Evolutionary conservation across 2,329 filamentous ascomycete genomes (phyloP), one percentile per base, ranked within the genome.

Genomic region (Botrytis fragariae): DNA sequence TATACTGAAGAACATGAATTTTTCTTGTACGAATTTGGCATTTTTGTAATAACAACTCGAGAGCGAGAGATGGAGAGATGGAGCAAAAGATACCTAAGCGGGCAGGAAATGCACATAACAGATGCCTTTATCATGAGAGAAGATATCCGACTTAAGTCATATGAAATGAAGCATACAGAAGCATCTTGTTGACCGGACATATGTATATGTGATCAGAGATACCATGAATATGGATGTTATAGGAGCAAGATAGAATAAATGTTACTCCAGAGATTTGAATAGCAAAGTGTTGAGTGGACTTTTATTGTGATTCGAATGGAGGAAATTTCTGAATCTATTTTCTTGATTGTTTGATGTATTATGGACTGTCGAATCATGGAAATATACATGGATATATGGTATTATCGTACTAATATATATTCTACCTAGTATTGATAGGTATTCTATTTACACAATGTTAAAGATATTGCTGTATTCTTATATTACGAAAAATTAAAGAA

Each of bases 31-130:
- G 65, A 69, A 25, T 32, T 42, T 57, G 48, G 48, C 14, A 57
- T n/a, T 69, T 68, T 69, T 69, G 65, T 69, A 69, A 57, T 69
- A 69, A 69, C n/a, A 69, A 42, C 18, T 18, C 35, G 37, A 44
- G 32, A 8, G 10, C 32, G 35, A 48, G 45, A 48, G 45, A 25
- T 20, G 44, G 44, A 10, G 44, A 51, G 8, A 10, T 44, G 32
- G 37, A 69, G 65, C 65, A 20, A 42, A 57, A 42, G 37, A 69
- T 42, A 57, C n/a, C 65, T 69, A 25, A 25, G 60, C 37, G 60
- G n/a, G 37, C n/a, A 32, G 18, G 20, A 29, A 57, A 69, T 44
- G 48, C 48, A 42, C 18, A 22, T 42, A 54, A 8, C 14, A 39
- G 3, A 32, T 68, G 16, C 25, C 20, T 68, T 68, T 68, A 29